Conservation (phyloP, 1,139 yeast genomes). For the Geotrichum restrictum region DNA sequence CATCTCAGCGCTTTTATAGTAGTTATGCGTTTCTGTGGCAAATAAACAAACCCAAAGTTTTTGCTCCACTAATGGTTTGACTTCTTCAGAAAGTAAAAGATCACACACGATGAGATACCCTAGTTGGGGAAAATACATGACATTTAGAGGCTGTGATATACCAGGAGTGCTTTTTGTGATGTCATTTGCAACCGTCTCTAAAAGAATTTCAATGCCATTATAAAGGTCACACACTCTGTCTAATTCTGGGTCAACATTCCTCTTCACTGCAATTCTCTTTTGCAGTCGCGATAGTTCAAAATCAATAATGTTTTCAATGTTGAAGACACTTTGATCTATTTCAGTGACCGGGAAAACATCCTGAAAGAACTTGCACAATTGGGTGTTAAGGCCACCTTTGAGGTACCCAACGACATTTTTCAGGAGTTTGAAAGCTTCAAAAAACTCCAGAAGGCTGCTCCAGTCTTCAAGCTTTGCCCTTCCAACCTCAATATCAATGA, state of each 20-base stretch:
- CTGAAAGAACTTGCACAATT: background rate
- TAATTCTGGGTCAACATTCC: slow-evolving; percentile 36
- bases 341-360: slow-evolving; percentile 22
- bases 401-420: slow-evolving; percentile 19
- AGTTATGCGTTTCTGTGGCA: slow-evolving; percentile 40
- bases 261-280: slow-evolving; percentile 36
- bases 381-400: slow-evolving; percentile 4
- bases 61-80: slow-evolving; percentile 20
- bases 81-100: slow-evolving; percentile 10
- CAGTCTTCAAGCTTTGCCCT: slow-evolving; percentile 33
- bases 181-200: slow-evolving; percentile 33
- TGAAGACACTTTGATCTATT: slow-evolving; percentile 19
- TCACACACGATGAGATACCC: slow-evolving; percentile 41
- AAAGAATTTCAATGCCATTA: slow-evolving; percentile 39
- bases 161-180: slow-evolving; percentile 24
- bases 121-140: slow-evolving; percentile 46
- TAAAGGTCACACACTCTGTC: slow-evolving; percentile 39
- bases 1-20: slow-evolving; percentile 40
- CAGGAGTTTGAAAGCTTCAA: slow-evolving; percentile 15
- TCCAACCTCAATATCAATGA: slow-evolving; percentile 35
- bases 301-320: slow-evolving; percentile 36
- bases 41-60: slow-evolving; percentile 42
- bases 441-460: slow-evolving; percentile 31
- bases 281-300: slow-evolving; percentile 38
- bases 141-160: slow-evolving; percentile 32